Conservation (phyloP, 2,329 filamentous ascomycete species). For the Phialophora tarda region DNA sequence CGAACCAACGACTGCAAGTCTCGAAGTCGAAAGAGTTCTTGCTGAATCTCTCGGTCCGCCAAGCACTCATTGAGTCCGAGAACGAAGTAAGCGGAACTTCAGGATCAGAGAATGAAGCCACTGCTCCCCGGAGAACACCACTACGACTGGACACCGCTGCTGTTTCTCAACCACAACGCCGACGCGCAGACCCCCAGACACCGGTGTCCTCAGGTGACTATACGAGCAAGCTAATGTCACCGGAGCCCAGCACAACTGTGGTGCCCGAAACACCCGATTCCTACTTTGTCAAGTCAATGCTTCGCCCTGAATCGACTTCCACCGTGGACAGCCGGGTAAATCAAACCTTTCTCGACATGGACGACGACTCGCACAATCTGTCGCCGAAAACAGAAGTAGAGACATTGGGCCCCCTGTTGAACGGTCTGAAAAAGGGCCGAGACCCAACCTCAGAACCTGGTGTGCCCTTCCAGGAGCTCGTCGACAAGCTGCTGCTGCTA, state of each 20-base stretch:
- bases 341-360: constrained; percentile 42
- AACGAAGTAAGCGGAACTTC: constrained; percentile 34
- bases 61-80: constrained; percentile 36
- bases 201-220: constrained; percentile 36
- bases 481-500: constrained; percentile 82
- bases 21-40: constrained; percentile 36
- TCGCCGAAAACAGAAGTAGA: constrained; percentile 27
- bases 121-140: constrained; percentile 27
- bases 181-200: constrained; percentile 35
- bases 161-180: constrained; percentile 22
- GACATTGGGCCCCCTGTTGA: constrained; percentile 14
- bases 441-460: constrained; percentile 47
- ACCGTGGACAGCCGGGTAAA: constrained; percentile 35
- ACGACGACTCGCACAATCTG: constrained; percentile 36
- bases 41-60: constrained; percentile 30
- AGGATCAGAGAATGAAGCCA: constrained; percentile 27
- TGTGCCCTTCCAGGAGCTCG: constrained; percentile 67
- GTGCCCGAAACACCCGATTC: constrained; percentile 40
- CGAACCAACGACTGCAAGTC: constrained; percentile 28
- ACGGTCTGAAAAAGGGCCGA: constrained; percentile 37
- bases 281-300: constrained; percentile 36
- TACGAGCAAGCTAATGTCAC: constrained; percentile 28
- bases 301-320: constrained; percentile 34
- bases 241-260: constrained; percentile 13
- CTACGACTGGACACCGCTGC: constrained; percentile 36